Evolutionary conservation across 139 green algal species (phyloP), one percentile per base, ranked within the genome.

Genomic region (Micractinium sp.): DNA sequence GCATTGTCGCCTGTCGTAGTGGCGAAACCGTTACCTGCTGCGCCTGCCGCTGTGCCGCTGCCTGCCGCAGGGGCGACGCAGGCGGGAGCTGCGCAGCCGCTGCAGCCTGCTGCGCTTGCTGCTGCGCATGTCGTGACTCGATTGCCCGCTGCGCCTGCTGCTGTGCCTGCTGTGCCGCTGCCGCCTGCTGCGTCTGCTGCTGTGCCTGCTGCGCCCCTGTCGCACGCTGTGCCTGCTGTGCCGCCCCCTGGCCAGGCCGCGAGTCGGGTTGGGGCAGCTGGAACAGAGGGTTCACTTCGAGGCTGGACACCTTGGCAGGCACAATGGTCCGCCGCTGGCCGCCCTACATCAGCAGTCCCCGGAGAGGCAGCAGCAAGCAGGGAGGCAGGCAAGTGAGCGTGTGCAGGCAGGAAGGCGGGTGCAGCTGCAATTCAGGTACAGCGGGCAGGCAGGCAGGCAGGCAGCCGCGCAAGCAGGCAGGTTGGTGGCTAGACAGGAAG

Each of bases 271-370:
- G 73, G 19, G 88, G 60, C 86, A 69, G 36, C 60, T 85, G 86
- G 60, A 82, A 85, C 12, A 69, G 4, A 3, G 76, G 86, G 36
- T 89, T 73, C 23, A 67, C 53, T 7, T 88, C 71, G 15, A 82
- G 13, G 71, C 22, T 63, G 53, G 63, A 56, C 56, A 89, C 74
- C 18, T 85, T 89, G 75, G 86, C 86, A 66, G 86, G 86, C 41
- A 78, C 86, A 19, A 89, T 89, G 3, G 86, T 89, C 53, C 86
- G 74, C 63, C 83, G 63, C 74, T 75, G 53, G 33, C 73, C 75
- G 25, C 35, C 86, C 85, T 89, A 75, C 86, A 85, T 5, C 7
- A 36, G 53, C 12, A 29, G 13, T 33, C 4, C 38, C 56, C 1
- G 22, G 15, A 23, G 38, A 5, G 38, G 22, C 15, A 1, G 56